These are phyloP conservation scores for Phytopythium chamaehyphon DNA, from an alignment of 352 stramenopile species.

Conservation along the genomic window DNA sequence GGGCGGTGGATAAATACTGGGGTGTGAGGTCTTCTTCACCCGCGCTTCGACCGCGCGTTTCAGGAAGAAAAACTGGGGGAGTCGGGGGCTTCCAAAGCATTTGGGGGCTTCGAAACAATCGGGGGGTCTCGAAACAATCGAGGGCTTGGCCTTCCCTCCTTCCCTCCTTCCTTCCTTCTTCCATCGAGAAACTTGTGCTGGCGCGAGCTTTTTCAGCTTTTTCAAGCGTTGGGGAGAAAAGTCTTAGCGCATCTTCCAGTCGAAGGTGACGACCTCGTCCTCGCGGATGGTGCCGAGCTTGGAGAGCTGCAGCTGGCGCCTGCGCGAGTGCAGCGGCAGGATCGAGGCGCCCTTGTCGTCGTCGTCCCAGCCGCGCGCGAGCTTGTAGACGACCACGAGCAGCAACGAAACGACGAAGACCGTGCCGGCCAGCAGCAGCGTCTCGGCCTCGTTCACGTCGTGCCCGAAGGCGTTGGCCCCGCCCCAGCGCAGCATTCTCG, in stretches of 20 bases:
- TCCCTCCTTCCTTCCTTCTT: too few species aligned
- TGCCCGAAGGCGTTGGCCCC: constrained; percentile 70
- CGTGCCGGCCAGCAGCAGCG: constrained; percentile 59
- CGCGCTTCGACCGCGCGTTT: too few species aligned
- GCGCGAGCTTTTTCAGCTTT: too few species aligned
- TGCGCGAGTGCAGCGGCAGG: constrained; percentile 40
- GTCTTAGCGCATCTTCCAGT: constrained; percentile 62
- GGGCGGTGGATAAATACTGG: too few species aligned
- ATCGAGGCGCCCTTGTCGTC: constrained; percentile 39
- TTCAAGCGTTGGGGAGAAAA: too few species aligned
- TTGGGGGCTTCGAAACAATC: too few species aligned
- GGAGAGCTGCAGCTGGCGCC: constrained; percentile 56
- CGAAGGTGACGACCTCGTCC: constrained; percentile 60
- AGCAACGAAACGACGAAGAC: constrained; percentile 74
- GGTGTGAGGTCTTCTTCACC: too few species aligned
- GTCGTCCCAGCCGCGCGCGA: constrained; percentile 65
- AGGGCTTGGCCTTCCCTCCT: too few species aligned
- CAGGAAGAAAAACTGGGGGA: too few species aligned
- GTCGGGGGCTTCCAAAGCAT: too few species aligned
- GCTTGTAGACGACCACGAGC: constrained; percentile 71
- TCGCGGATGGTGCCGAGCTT: constrained; percentile 69
- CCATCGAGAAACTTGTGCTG: too few species aligned
- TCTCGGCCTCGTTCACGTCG: constrained; percentile 65
- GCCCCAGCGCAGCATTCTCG: constrained; percentile 56
- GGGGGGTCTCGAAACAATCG: too few species aligned